A percentile compares a stretch with the other conserved stretches of the same genome.
phyloP scores from a whole-genome alignment of 1,284 basidiomycete genomes.

The Naganishia sp. region DNA sequence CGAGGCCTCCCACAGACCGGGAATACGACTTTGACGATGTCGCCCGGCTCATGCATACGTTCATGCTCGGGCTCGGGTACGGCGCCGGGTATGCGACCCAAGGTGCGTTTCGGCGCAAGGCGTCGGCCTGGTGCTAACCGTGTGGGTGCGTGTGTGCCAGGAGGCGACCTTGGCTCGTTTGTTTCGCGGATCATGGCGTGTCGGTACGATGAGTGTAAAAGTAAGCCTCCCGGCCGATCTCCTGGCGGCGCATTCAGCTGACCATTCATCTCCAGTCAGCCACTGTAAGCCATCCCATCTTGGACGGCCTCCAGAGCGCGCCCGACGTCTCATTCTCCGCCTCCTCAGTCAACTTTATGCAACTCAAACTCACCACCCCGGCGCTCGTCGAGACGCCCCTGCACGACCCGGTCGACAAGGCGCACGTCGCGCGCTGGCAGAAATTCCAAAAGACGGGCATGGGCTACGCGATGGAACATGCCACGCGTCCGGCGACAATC shows the following conservation, averaged over 20 bases:
- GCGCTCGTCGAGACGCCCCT: slow-evolving; percentile 18
- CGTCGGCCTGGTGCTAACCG: too few relatives aligned
- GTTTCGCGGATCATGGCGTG: slow-evolving; percentile 38
- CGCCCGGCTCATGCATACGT: slow-evolving; percentile 43
- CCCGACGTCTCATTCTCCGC: too few relatives aligned
- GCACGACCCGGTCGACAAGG: slow-evolving; percentile 37
- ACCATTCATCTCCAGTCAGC: slow-evolving; percentile 51
- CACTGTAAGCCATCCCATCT: slow-evolving; percentile 21
- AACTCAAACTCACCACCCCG: slow-evolving; percentile 25
- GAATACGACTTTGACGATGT: slow-evolving; percentile 44
- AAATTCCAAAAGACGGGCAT: slow-evolving; percentile 38
- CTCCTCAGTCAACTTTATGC: slow-evolving; percentile 29
- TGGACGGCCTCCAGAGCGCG: neutral
- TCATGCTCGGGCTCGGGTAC: slow-evolving; percentile 53
- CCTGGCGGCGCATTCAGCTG: slow-evolving; percentile 45
- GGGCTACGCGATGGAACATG: slow-evolving; percentile 44
- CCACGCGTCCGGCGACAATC: slow-evolving; percentile 54
- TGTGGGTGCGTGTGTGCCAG: neutral
- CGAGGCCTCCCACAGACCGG: slow-evolving; percentile 43
- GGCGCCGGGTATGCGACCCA: slow-evolving; percentile 46
- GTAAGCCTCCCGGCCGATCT: slow-evolving; percentile 42
- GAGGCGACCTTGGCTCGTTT: slow-evolving; percentile 49
- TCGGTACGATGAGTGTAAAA: slow-evolving; percentile 40
- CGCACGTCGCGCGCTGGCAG: slow-evolving; percentile 35
- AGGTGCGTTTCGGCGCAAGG: slow-evolving; percentile 36